Evolutionary conservation across 495 filamentous ascomycete genomes (phyloP).

Genomic region (Penicillium parvum): DNA sequence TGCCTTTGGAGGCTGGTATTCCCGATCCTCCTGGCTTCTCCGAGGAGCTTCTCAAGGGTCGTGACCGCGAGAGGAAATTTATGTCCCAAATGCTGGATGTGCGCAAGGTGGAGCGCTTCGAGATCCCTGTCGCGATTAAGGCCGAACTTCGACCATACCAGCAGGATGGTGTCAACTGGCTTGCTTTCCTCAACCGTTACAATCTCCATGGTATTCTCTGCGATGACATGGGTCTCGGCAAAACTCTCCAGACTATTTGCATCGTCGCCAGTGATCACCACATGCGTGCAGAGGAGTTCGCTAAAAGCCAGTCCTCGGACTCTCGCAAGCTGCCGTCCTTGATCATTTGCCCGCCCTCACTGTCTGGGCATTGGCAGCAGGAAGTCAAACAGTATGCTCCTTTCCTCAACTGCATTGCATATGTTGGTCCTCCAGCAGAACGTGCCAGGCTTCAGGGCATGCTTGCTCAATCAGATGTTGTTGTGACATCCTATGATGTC

Average conservation of each 20-base stretch:
- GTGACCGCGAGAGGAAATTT: conserved; percentile 91
- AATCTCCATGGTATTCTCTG: conserved; percentile 97
- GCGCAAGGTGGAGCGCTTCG: conserved; percentile 90
- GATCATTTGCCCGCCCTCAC: conserved; percentile 91
- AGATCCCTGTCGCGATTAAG: conserved; percentile 94
- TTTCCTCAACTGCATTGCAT: conserved; percentile 82
- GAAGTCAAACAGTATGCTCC: conserved; percentile 93
- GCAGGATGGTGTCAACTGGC: conserved; percentile 98
- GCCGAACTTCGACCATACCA: conserved; percentile 93
- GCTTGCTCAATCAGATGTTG: conserved; percentile 76
- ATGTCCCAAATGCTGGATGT: conserved; percentile 94
- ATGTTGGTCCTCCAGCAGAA: conserved; percentile 82
- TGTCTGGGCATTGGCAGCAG: conserved; percentile 99
- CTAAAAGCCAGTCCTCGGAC: conserved; percentile 70
- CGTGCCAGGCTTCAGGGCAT: conserved; percentile 61
- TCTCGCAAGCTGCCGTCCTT: conserved; percentile 78
- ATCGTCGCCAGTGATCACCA: conserved; percentile 98
- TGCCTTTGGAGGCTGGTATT: conserved; percentile 96
- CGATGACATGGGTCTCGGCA: conserved; percentile 98
- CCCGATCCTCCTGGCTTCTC: conserved; percentile 94
- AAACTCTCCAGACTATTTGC: conserved; percentile 94
- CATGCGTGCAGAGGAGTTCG: conserved; percentile 82
- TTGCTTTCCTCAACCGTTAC: conserved; percentile 95
- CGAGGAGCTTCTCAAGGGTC: conserved; percentile 76
- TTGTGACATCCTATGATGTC: conserved; percentile 97